These are phyloP conservation scores for Acanthamoeba sp. DNA, from an alignment of 208 protist genomes.

Conservation along the genomic window DNA sequence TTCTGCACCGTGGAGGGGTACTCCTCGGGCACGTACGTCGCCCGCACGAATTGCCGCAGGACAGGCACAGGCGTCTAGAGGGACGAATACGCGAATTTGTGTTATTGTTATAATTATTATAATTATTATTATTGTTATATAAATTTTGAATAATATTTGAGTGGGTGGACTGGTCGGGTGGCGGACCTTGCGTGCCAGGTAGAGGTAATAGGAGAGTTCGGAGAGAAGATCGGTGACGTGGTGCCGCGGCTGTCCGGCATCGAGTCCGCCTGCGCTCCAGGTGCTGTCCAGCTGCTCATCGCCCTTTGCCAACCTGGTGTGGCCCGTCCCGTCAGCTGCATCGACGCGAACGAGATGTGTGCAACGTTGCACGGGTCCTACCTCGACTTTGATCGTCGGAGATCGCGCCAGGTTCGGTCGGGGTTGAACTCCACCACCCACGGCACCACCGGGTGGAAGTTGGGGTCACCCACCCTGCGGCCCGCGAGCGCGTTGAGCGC, in stretches of 20 bases:
- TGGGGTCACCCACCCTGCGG: conserved; percentile 76
- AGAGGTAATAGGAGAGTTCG: conserved; percentile 84
- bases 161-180: too few species aligned
- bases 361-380: too few species aligned
- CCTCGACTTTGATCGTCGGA: conserved; percentile 80
- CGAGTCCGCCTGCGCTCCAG: conserved; percentile 21
- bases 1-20: conserved; percentile 84
- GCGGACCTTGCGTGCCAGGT: conserved; percentile 79
- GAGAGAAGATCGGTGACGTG: conserved; percentile 85
- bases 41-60: conserved; percentile 79
- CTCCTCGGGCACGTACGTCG: conserved; percentile 85
- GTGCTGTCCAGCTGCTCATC: conserved; percentile 84
- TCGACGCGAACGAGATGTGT: too few species aligned
- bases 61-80: conserved; percentile 78
- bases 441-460: conserved; percentile 81
- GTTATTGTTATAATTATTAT: too few species aligned
- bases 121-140: not conserved
- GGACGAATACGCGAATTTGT: too few species aligned
- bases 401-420: conserved; percentile 71
- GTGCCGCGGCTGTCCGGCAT: conserved; percentile 56
- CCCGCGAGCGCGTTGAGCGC: conserved; percentile 80
- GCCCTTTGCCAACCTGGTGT: conserved; percentile 78
- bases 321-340: not conserved
- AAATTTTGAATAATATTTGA: not conserved
- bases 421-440: conserved; percentile 83